These are phyloP conservation scores for Lanmaoa rubissima DNA, from an alignment of 768 basidiomycete species.

Conservation along the genomic window DNA sequence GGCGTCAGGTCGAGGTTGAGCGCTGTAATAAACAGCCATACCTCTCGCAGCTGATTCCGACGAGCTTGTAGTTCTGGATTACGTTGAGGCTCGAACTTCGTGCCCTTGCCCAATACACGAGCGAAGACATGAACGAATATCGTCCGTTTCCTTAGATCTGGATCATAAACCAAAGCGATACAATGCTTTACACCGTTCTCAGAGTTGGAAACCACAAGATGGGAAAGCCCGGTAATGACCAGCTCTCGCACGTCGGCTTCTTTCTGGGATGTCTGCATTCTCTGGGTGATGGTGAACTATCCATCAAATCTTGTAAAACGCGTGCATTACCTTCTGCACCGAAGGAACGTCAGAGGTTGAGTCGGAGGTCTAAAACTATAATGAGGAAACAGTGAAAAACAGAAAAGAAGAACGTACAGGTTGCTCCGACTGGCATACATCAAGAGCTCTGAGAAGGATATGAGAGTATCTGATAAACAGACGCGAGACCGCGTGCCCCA, in stretches of 20 bases:
- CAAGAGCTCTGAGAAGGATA: slow-evolving; percentile 60
- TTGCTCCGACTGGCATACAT: slow-evolving; percentile 47
- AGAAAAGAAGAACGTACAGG: slow-evolving; percentile 33
- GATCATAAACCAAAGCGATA: slow-evolving; percentile 73
- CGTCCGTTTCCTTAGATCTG: slow-evolving; percentile 62
- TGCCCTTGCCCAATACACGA: slow-evolving; percentile 75
- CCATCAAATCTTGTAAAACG: neutral
- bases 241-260: slow-evolving; percentile 69
- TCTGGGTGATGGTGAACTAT: slow-evolving; percentile 31
- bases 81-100: slow-evolving; percentile 67
- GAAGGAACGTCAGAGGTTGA: slow-evolving; percentile 49
- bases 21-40: slow-evolving; percentile 31
- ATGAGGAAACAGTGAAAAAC: slow-evolving; percentile 1
- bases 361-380: slow-evolving; percentile 43
- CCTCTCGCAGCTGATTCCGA: slow-evolving; percentile 58
- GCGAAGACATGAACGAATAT: slow-evolving; percentile 87
- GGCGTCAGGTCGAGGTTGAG: slow-evolving; percentile 3
- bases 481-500: slow-evolving; percentile 67
- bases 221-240: slow-evolving; percentile 76
- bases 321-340: slow-evolving; percentile 41
- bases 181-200: slow-evolving; percentile 90
- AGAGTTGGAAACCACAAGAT: slow-evolving; percentile 80
- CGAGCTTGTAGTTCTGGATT: slow-evolving; percentile 45
- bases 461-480: slow-evolving; percentile 78
- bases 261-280: slow-evolving; percentile 44